Conservation (phyloP, 2,329 filamentous ascomycete species). For the Leptographium radiaticola region DNA sequence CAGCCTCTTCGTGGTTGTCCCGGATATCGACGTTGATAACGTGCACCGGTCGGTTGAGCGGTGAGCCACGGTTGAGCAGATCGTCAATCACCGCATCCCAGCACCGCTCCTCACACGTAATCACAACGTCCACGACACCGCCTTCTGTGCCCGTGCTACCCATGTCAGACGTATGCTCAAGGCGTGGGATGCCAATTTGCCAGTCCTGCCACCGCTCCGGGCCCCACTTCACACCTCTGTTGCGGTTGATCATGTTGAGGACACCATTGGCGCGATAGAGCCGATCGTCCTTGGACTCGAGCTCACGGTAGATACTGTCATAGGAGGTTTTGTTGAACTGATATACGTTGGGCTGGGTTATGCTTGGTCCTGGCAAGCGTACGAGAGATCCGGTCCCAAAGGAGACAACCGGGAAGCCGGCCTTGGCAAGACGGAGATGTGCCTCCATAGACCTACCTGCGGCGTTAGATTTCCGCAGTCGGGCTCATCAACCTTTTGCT, state of each 20-base stretch:
- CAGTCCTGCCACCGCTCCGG: constrained; percentile 98
- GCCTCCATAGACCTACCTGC: constrained; percentile 79
- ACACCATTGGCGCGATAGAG: constrained; percentile 88
- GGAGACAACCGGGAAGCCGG: constrained; percentile 88
- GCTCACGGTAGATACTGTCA: constrained; percentile 84
- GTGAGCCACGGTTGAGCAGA: constrained; percentile 69
- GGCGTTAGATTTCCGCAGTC: background rate
- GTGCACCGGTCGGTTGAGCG: constrained; percentile 85
- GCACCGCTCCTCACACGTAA: constrained; percentile 94
- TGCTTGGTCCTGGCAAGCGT: constrained; percentile 79
- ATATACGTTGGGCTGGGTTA: constrained; percentile 92
- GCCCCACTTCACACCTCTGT: constrained; percentile 83
- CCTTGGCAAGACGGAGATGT: constrained; percentile 80
- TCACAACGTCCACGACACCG: constrained; percentile 83
- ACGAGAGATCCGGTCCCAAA: constrained; percentile 95
- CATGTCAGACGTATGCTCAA: constrained; percentile 63
- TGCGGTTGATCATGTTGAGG: constrained; percentile 89
- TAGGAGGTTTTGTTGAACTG: constrained; percentile 97
- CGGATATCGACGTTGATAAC: constrained; percentile 98
- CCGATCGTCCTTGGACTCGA: constrained; percentile 70
- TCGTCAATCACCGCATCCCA: constrained; percentile 98
- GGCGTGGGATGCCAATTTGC: constrained; percentile 71
- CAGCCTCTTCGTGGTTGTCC: constrained; percentile 94
- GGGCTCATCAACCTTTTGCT: too few relatives aligned
- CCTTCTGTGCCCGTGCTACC: constrained; percentile 73